Base-by-base conservation (phyloP, 2,329 filamentous ascomycete genomes). In the Phialocephala subalpina region DNA sequence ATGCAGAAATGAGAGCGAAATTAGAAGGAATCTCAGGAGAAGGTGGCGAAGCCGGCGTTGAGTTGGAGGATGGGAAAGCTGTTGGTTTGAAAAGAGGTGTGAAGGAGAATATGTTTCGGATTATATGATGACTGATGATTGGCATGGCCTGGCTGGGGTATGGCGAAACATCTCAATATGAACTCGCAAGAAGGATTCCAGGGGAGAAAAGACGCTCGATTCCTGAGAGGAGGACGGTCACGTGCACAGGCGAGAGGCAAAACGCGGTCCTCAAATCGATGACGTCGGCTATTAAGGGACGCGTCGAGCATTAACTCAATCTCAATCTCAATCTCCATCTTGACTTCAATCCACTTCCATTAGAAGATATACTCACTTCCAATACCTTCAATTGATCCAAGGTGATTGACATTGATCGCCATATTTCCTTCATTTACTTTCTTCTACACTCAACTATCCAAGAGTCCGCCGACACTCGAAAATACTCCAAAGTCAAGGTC, bases 51-150 rank as follows among this genome's bases (percentile, higher is more conserved):
- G 82, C 90, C 2, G 92, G 91, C 0, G 80, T 94, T 4, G 91
- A 94, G 77, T 90, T 92, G 67, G 92, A 94, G 76, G 85, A 92
- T 71, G 92, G 92, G 0, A 85, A 90, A 75, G 87, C 92, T 0
- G 87, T 87, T 6, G 83, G 89, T 0, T 90, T 94, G 84, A 94
- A 93, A 79, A 82, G 91, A 58, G 85, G 89, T 40, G 92, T 94
- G 12, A 89, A 85, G 76, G 87, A 90, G 60, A 93, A 93, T 72
- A 93, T 93, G 90, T 94, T 94, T 76, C 82, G 90, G 18, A 86
- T 90, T 66, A 92, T 92, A 22, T 88, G 73, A 77, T 6, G 33
- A 33, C n/a, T 9, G 49, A 29, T 18, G 16, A 53, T 6, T 6
- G 9, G 3, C 4, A 49, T 11, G 22, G n/a, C 18, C 29, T 9